Percentiles rank a stretch among this genome's conserved stretches.
These are phyloP conservation scores for Cucumis melo DNA, from an alignment of 306 rosid genomes.

Conservation along the genomic window DNA sequence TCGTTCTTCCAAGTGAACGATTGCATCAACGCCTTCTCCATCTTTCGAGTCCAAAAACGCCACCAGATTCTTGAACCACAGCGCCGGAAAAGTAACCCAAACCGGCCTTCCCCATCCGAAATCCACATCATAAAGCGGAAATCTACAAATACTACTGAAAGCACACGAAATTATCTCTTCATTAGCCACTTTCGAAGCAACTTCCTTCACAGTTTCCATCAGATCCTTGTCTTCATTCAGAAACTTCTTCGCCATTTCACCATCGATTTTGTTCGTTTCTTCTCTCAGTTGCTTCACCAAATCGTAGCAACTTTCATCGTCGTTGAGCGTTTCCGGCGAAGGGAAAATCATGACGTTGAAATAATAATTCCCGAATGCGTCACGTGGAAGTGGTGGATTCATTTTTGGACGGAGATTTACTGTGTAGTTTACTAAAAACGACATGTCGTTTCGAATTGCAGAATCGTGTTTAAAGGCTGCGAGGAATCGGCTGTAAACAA, in stretches of 20 bases:
- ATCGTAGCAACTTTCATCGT: not conserved
- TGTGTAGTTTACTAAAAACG: not conserved
- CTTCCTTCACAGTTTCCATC: slow-evolving; percentile 10
- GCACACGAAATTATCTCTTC: slow-evolving; percentile 20
- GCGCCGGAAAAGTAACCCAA: slow-evolving; percentile 30
- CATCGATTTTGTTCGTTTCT: slow-evolving; percentile 18
- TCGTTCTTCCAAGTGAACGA: slow-evolving; percentile 25
- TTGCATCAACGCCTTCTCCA: slow-evolving; percentile 38
- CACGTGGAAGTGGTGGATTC: slow-evolving; percentile 9
- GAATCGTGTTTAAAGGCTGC: not conserved
- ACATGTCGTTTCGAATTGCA: not conserved
- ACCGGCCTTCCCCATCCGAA: slow-evolving; percentile 52
- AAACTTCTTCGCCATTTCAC: slow-evolving; percentile 10
- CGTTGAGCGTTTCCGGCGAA: not conserved
- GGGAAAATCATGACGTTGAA: slow-evolving; percentile 1
- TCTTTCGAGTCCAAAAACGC: slow-evolving; percentile 27
- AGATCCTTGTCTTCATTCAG: slow-evolving; percentile 10
- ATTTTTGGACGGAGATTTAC: slow-evolving; percentile 6
- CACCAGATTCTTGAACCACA: slow-evolving; percentile 28
- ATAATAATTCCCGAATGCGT: slow-evolving; percentile 15
- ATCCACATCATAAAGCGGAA: slow-evolving; percentile 43
- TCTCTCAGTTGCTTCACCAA: not conserved
- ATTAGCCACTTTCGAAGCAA: slow-evolving; percentile 8
- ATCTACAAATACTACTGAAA: slow-evolving; percentile 31
- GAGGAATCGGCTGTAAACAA: slow-evolving; percentile 44